Base-by-base conservation (phyloP, 164 flowering plant genomes). In the Stephania cephalantha region DNA sequence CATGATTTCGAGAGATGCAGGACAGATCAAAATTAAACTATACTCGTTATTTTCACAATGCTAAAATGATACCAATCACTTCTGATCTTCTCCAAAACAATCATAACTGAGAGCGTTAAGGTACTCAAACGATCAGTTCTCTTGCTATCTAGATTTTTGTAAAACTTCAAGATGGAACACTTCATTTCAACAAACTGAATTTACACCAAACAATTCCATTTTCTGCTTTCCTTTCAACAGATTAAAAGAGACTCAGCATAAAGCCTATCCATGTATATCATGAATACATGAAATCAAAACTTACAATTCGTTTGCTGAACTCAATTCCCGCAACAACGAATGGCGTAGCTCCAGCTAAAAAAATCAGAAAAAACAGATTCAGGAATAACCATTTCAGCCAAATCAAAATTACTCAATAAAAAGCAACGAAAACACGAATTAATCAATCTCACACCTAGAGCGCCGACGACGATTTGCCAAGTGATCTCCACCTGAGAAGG, bases 281-380 rank as follows among this genome's bases (percentile, higher is more conserved):
- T 35, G 42, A 35, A 35, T 4, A 35, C 42, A 35, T 10, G 55
- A 9, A 53, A 17, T 5, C 48, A 7, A 50, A 53, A 83, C 91
- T 82, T 78, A 94, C 97, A 78, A 95, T 92, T 79, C 97, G 86
- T 84, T 95, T 92, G 83, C 90, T 85, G 83, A 95, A 94, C 48
- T 94, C 98, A 58, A 94, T 84, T 46, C 92, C 97, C 11, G 98
- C 98, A 4, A 95, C 92, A 71, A 95, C 84, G 73, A 92, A 92
- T 11, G 98, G 98, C 0, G 87, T 80, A 8, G 89, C 86, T 22
- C 98, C 98, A 85, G 98, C 98, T 94, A 90, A 13, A 82, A 82
- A 44, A 76, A 66, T 45, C 58, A 35, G 18, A 35, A 4, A 4
- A 73, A 77, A 68, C 42, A 53, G 48, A 64, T 44, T 5, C 48